These are phyloP conservation scores for Rhodomyrtus tomentosa DNA, from an alignment of 345 rosid genomes.

Conservation along the genomic window DNA sequence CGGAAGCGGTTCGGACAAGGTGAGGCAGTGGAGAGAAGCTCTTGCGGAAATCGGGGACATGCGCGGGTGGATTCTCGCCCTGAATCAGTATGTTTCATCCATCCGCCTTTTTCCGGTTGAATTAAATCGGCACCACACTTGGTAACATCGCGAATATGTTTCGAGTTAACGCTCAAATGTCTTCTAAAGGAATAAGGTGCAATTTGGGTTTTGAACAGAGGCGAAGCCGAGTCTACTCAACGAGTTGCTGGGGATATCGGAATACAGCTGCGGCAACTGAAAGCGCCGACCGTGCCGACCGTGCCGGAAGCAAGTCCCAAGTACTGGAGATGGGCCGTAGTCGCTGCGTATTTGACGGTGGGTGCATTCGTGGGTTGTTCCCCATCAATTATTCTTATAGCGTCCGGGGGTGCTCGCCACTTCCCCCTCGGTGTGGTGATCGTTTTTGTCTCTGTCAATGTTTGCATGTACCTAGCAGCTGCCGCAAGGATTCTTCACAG, in stretches of 20 bases:
- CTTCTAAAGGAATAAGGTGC: neutral
- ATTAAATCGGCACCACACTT: neutral
- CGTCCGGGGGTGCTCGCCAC: accelerated
- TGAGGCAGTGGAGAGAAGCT: neutral
- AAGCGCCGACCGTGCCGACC: neutral
- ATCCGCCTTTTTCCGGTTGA: too few relatives aligned
- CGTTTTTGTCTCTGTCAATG: accelerated
- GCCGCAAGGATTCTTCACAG: accelerated
- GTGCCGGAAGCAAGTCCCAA: neutral
- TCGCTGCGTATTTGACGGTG: neutral
- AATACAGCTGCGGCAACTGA: neutral
- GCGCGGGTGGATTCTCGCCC: neutral
- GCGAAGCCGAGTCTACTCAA: neutral
- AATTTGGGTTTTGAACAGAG: neutral
- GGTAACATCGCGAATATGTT: neutral
- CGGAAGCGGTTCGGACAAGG: neutral
- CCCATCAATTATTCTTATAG: neutral
- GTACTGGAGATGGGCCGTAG: neutral
- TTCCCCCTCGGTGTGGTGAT: accelerated
- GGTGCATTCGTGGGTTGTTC: accelerated
- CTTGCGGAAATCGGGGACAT: neutral
- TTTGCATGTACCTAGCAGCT: accelerated
- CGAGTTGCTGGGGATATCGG: neutral
- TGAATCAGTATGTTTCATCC: too few relatives aligned
- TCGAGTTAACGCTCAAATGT: neutral